A percentile compares a stretch with the other conserved stretches of the same genome.
Evolutionary conservation across 2,329 filamentous ascomycete genomes (phyloP).

Genomic region (Chalara sp.): DNA sequence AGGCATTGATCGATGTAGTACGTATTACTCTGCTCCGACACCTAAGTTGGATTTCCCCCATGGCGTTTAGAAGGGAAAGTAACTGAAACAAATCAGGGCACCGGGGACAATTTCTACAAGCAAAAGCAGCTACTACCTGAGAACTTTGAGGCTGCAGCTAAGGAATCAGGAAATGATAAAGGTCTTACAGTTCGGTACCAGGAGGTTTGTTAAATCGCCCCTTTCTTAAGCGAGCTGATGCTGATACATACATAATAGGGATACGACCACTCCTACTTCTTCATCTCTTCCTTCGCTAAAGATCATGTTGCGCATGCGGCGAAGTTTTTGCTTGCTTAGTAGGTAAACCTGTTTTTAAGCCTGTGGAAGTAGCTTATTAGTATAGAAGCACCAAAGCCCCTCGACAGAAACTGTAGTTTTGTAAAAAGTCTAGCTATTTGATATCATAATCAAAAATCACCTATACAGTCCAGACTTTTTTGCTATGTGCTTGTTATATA

Average conservation of each 20-base stretch:
- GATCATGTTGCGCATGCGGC: conserved; percentile 81
- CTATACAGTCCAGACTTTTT: no score
- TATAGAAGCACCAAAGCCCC: conserved; percentile 15
- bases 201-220: conserved; percentile 40
- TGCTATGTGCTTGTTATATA: no score
- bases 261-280: conserved; percentile 97
- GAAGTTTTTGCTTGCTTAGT: conserved; percentile 66
- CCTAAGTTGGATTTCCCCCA: no score
- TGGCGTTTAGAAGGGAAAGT: background rate
- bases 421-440: no score
- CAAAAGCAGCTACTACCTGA: conserved; percentile 87
- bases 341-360: conserved; percentile 21
- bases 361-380: conserved; percentile 12
- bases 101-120: conserved; percentile 95
- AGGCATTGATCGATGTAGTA: conserved; percentile 82
- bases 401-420: conserved; percentile 18
- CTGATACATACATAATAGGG: conserved; percentile 39
- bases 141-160: conserved; percentile 77
- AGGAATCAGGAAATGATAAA: conserved; percentile 62
- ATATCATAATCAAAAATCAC: no score
- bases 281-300: conserved; percentile 83
- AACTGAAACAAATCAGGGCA: conserved; percentile 50
- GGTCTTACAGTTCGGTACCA: conserved; percentile 79
- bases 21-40: conserved; percentile 27
- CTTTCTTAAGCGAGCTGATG: background rate